Conservation (phyloP, 495 filamentous ascomycete species). For the Friedmanniomyces simplex region DNA sequence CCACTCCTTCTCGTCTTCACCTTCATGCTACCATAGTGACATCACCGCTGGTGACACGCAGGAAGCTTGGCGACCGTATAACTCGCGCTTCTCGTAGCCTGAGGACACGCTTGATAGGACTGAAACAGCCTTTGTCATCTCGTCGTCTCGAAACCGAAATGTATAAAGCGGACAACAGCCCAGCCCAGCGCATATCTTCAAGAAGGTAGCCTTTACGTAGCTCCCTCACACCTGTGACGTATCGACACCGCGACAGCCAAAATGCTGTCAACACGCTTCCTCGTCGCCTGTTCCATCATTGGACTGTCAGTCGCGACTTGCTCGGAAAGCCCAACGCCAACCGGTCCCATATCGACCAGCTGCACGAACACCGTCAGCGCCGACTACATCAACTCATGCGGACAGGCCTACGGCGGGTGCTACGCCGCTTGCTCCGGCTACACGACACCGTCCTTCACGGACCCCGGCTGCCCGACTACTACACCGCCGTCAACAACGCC, state of each 20-base stretch:
- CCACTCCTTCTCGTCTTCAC: not conserved
- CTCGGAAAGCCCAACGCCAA: not conserved
- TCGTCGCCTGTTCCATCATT: not conserved
- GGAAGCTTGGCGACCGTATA: not conserved
- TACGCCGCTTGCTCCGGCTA: not conserved
- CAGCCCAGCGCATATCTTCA: no score
- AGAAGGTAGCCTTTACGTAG: no score
- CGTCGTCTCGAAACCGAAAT: no score
- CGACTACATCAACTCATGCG: not conserved
- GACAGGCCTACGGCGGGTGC: not conserved
- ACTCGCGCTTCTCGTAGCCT: not conserved
- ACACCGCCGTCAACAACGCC: not conserved
- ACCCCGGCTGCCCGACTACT: not conserved
- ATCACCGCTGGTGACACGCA: not conserved
- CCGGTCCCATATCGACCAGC: not conserved
- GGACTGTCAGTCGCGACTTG: not conserved
- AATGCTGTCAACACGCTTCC: not conserved
- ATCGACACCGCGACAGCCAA: no score
- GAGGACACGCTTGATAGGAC: not conserved
- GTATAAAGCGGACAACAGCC: no score
- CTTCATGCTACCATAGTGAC: not conserved
- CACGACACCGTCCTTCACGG: not conserved
- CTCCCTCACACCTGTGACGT: no score
- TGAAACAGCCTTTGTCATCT: no score
- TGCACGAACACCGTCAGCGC: not conserved